phyloP scores from a whole-genome alignment of 495 filamentous ascomycete species.

The Neurospora sp. region DNA sequence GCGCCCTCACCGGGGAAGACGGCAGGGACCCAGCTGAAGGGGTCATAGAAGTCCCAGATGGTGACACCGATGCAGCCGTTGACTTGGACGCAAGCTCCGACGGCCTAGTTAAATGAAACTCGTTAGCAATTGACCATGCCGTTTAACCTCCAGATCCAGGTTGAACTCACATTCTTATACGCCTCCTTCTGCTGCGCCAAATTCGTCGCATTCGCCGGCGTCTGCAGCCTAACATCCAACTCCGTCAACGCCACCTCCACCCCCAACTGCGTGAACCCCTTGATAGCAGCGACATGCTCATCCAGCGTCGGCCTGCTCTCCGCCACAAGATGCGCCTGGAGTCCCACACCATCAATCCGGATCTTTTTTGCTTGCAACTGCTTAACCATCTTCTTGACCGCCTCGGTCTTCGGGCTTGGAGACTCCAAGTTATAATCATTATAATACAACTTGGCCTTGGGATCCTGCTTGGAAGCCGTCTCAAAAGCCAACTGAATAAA shows the following conservation, averaged over 20 bases:
- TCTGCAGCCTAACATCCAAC: conserved; percentile 45
- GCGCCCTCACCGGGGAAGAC: conserved; percentile 45
- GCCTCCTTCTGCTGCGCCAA: conserved; percentile 46
- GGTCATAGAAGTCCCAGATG: conserved; percentile 51
- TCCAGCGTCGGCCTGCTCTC: conserved; percentile 33
- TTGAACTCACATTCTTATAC: conserved; percentile 35
- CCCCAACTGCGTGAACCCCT: conserved; percentile 31
- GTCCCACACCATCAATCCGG: conserved; percentile 38
- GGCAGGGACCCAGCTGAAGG: conserved; percentile 49
- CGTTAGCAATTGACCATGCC: neutral
- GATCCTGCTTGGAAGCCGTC: conserved; percentile 39
- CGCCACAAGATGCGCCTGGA: conserved; percentile 47
- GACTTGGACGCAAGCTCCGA: conserved; percentile 48
- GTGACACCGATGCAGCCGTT: conserved; percentile 55
- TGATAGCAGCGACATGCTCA: conserved; percentile 32
- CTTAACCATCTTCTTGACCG: conserved; percentile 12
- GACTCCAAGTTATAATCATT: conserved; percentile 60
- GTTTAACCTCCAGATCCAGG: too few relatives aligned
- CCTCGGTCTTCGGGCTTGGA: neutral
- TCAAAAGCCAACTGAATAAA: conserved; percentile 47
- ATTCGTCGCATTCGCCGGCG: conserved; percentile 33
- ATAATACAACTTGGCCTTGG: conserved; percentile 51
- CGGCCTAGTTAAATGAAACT: conserved; percentile 10
- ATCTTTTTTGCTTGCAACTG: conserved; percentile 37
- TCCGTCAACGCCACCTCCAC: conserved; percentile 48